These are phyloP conservation scores for Pyrenophora seminiperda DNA, from an alignment of 2,329 filamentous ascomycete genomes.

Conservation along the genomic window DNA sequence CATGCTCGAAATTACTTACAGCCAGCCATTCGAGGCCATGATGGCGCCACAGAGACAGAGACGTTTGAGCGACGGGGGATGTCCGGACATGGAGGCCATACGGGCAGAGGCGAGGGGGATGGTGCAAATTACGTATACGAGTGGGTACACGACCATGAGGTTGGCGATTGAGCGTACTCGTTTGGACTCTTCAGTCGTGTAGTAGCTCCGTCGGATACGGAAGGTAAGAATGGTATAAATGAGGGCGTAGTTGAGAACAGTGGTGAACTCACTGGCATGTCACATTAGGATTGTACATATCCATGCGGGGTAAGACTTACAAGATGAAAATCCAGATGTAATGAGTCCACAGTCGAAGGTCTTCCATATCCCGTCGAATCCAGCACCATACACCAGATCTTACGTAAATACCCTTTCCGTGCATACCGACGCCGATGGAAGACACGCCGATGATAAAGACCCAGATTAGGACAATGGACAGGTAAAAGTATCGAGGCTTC, in stretches of 20 bases:
- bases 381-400: constrained; percentile 71
- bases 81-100: constrained; percentile 65
- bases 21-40: constrained; percentile 63
- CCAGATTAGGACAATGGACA: constrained; percentile 60
- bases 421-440: constrained; percentile 55
- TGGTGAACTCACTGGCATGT: constrained; percentile 52
- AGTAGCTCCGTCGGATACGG: constrained; percentile 47
- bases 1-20: constrained; percentile 27
- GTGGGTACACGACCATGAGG: constrained; percentile 69
- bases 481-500: constrained; percentile 58
- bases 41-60: constrained; percentile 61
- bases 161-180: constrained; percentile 53
- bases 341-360: constrained; percentile 64
- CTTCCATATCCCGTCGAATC: constrained; percentile 62
- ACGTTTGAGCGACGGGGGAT: constrained; percentile 51
- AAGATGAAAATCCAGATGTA: constrained; percentile 69
- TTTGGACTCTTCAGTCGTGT: constrained; percentile 38
- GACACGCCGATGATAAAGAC: constrained; percentile 63
- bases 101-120: constrained; percentile 68
- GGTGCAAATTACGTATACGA: constrained; percentile 73
- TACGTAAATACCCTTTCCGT: constrained; percentile 61
- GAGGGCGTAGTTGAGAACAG: constrained; percentile 56
- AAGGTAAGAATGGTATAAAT: constrained; percentile 49
- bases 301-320: constrained; percentile 11
- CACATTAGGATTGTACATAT: constrained; percentile 3